phyloP scores from a whole-genome alignment of 1,139 yeast species.

The Kodamaea anthophila region DNA sequence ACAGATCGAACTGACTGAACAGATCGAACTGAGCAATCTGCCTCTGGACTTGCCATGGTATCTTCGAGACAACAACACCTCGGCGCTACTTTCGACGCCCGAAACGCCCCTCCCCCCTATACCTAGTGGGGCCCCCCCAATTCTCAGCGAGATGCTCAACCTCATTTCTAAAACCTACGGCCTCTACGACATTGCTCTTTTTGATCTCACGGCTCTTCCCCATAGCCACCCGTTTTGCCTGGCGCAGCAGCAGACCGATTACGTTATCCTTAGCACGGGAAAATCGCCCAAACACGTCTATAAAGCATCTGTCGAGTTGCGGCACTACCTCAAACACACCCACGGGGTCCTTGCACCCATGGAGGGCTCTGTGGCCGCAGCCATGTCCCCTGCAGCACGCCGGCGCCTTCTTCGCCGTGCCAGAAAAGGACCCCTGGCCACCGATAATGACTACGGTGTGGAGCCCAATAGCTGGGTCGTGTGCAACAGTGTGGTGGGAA shows the following conservation, averaged over 20 bases:
- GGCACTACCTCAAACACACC: constrained; percentile 30
- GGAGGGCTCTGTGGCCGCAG: constrained; percentile 68
- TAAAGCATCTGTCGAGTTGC: constrained; percentile 60
- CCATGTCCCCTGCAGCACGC: constrained; percentile 51
- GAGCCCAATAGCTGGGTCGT: constrained; percentile 73
- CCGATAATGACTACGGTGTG: constrained; percentile 53
- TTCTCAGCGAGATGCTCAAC: constrained; percentile 39
- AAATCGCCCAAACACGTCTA: constrained; percentile 71
- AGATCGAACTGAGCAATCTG: no score
- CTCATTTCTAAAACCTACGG: constrained; percentile 59
- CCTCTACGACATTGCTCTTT: constrained; percentile 50
- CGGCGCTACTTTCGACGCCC: constrained; percentile 26
- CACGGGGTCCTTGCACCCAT: constrained; percentile 40
- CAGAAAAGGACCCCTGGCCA: constrained; percentile 47
- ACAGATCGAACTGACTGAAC: background rate
- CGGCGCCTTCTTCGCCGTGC: constrained; percentile 59
- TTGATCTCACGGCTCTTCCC: constrained; percentile 39
- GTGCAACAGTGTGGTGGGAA: constrained; percentile 60
- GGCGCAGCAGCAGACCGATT: constrained; percentile 32
- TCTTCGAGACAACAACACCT: constrained; percentile 45
- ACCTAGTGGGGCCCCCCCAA: constrained; percentile 52
- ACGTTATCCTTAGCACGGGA: constrained; percentile 69
- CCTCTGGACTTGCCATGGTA: constrained; percentile 60
- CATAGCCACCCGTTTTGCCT: constrained; percentile 36
- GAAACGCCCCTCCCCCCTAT: constrained; percentile 37